A percentile compares a stretch with the other conserved stretches of the same genome.
These are phyloP conservation scores for Diaporthe eres DNA, from an alignment of 2,329 filamentous ascomycete genomes.

Conservation along the genomic window DNA sequence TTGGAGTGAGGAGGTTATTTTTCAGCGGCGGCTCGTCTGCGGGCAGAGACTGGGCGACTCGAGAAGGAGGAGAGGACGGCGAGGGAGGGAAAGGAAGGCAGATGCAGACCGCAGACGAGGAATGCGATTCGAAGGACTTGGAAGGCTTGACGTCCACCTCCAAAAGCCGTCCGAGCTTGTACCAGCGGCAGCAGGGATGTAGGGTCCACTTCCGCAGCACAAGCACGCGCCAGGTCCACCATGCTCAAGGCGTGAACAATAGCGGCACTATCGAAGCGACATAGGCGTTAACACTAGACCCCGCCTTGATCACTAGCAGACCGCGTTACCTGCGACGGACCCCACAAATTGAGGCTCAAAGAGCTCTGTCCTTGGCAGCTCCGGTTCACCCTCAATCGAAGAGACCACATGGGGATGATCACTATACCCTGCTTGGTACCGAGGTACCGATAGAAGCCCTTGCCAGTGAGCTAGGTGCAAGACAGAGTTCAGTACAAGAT, in stretches of 20 bases:
- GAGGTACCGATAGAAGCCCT: not conserved
- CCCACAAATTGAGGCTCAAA: conserved; percentile 25
- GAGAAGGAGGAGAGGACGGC: not conserved
- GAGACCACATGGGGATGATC: conserved; percentile 28
- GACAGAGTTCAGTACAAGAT: not conserved
- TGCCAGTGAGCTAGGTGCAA: not conserved
- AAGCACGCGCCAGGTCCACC: not conserved
- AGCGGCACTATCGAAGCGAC: not conserved
- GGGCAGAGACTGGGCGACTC: not conserved
- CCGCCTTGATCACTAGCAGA: not conserved
- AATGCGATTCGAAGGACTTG: conserved; percentile 37
- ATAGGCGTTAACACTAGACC: not conserved
- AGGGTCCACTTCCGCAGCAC: conserved; percentile 7
- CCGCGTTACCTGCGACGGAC: not conserved
- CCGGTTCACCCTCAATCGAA: not conserved
- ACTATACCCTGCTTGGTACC: not conserved
- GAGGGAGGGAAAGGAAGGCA: conserved; percentile 6
- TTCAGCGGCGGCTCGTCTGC: not conserved
- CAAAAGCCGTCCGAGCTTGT: conserved; percentile 29
- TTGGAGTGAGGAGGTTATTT: not conserved
- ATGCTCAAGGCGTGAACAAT: not conserved
- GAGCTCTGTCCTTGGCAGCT: conserved; percentile 13
- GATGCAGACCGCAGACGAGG: conserved; percentile 42
- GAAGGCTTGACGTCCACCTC: conserved; percentile 34
- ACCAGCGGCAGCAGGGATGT: conserved; percentile 10